These are phyloP conservation scores for Astragalus membranaceus DNA, from an alignment of 306 rosid species.

Conservation along the genomic window DNA sequence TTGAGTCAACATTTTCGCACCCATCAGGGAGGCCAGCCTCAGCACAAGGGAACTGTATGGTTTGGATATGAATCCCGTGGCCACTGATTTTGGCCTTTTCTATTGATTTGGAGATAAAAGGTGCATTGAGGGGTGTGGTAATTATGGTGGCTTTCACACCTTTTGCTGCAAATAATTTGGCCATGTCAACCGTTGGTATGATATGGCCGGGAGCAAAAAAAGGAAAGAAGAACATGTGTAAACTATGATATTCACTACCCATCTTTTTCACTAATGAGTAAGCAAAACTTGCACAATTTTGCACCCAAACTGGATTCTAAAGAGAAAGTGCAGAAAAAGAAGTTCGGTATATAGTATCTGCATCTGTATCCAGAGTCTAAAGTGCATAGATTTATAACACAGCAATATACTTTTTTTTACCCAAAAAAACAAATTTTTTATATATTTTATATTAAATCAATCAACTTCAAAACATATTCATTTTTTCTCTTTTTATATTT, in stretches of 20 bases:
- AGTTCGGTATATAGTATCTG: too few relatives aligned
- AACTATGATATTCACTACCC: neutral
- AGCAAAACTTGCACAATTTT: neutral
- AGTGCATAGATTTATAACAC: neutral
- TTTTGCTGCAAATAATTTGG: constrained; percentile 30
- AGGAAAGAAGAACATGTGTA: constrained; percentile 42
- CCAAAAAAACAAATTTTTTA: too few relatives aligned
- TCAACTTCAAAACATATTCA: too few relatives aligned
- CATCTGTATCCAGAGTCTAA: neutral
- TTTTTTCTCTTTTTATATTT: too few relatives aligned
- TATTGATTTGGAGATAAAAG: constrained; percentile 23
- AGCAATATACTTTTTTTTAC: too few relatives aligned
- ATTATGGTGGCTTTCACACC: constrained; percentile 32
- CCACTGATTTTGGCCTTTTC: neutral
- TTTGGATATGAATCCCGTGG: neutral
- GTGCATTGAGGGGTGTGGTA: constrained; percentile 36
- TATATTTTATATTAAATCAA: too few relatives aligned
- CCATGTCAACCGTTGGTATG: constrained; percentile 18
- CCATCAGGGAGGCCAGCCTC: constrained; percentile 28
- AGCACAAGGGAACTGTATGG: constrained; percentile 15
- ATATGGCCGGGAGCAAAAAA: constrained; percentile 33
- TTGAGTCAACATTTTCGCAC: constrained; percentile 5
- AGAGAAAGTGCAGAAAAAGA: too few relatives aligned
- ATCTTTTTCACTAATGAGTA: neutral
- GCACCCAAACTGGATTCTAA: neutral